phyloP scores from a whole-genome alignment of 2,329 filamentous ascomycete genomes.

The Tolypocladium guangdongense region DNA sequence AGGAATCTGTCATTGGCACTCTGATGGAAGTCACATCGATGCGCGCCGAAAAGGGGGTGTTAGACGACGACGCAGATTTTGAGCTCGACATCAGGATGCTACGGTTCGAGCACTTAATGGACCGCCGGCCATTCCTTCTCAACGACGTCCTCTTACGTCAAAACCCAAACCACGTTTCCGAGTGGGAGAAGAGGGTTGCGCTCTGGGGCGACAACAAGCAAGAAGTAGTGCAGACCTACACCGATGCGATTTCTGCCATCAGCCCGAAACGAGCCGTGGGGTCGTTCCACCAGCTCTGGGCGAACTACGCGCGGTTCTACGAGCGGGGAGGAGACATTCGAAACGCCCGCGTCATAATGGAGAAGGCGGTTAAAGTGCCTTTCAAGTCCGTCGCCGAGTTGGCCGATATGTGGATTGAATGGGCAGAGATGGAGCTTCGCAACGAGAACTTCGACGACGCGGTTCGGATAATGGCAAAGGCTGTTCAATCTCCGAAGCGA shows the following conservation, averaged over 20 bases:
- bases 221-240: slow-evolving; percentile 90
- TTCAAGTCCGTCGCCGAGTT: slow-evolving; percentile 97
- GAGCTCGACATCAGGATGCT: slow-evolving; percentile 96
- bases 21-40: slow-evolving; percentile 80
- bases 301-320: slow-evolving; percentile 95
- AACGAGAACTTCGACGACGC: slow-evolving; percentile 94
- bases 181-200: slow-evolving; percentile 95
- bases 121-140: slow-evolving; percentile 85
- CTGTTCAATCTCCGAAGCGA: slow-evolving; percentile 89
- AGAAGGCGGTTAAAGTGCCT: slow-evolving; percentile 94
- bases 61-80: slow-evolving; percentile 78
- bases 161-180: slow-evolving; percentile 89
- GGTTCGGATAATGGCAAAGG: slow-evolving; percentile 92
- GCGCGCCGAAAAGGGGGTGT: slow-evolving; percentile 65
- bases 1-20: slow-evolving; percentile 86
- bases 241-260: slow-evolving; percentile 84
- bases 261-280: slow-evolving; percentile 90
- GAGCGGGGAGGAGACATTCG: slow-evolving; percentile 75
- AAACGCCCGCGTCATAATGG: slow-evolving; percentile 85
- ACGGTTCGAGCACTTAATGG: slow-evolving; percentile 97
- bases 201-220: slow-evolving; percentile 89
- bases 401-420: slow-evolving; percentile 97
- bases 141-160: slow-evolving; percentile 93
- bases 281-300: slow-evolving; percentile 89
- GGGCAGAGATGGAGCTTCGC: slow-evolving; percentile 95